Evolutionary conservation across 371 early-diverging fungal species (phyloP).

Genomic region (Mycotypha africana): DNA sequence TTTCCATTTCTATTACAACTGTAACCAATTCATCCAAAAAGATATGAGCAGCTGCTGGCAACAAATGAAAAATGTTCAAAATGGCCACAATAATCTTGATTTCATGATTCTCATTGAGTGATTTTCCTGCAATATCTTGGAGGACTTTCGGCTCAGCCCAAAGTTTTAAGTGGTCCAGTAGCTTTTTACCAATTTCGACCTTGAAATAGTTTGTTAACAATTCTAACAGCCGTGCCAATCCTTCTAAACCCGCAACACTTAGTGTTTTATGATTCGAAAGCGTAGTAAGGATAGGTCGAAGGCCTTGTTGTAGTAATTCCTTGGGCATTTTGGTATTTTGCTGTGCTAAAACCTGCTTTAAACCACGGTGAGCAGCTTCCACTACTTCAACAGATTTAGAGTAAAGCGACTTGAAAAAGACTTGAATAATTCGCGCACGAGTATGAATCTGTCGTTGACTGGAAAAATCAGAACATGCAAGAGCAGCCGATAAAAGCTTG

Average conservation of each 20-base stretch:
- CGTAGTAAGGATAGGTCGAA: constrained; percentile 93
- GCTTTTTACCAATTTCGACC: constrained; percentile 95
- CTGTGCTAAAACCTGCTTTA: constrained; percentile 82
- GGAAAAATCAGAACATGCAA: constrained; percentile 82
- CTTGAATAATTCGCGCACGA: constrained; percentile 87
- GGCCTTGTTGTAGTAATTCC: constrained; percentile 93
- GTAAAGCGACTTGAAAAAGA: constrained; percentile 97
- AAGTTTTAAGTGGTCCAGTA: constrained; percentile 90
- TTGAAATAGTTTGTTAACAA: constrained; percentile 96
- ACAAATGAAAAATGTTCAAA: constrained; percentile 85
- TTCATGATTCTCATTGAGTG: constrained; percentile 85
- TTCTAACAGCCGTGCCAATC: constrained; percentile 88
- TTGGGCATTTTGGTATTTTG: constrained; percentile 86
- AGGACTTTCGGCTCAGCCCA: constrained; percentile 89
- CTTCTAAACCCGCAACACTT: constrained; percentile 89
- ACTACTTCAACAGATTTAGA: constrained; percentile 90
- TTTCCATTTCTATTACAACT: constrained; percentile 81
- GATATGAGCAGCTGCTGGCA: constrained; percentile 89
- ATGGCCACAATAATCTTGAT: constrained; percentile 93
- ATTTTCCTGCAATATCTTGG: constrained; percentile 73
- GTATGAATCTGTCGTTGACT: constrained; percentile 67
- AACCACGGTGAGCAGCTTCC: constrained; percentile 90
- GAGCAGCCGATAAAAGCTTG: constrained; percentile 88
- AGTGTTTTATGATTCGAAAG: constrained; percentile 91
- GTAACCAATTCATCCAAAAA: constrained; percentile 89